Evolutionary conservation across 1,139 yeast genomes (phyloP), one percentile per base, ranked within the genome.

Genomic region (Wickerhamiella infanticola): DNA sequence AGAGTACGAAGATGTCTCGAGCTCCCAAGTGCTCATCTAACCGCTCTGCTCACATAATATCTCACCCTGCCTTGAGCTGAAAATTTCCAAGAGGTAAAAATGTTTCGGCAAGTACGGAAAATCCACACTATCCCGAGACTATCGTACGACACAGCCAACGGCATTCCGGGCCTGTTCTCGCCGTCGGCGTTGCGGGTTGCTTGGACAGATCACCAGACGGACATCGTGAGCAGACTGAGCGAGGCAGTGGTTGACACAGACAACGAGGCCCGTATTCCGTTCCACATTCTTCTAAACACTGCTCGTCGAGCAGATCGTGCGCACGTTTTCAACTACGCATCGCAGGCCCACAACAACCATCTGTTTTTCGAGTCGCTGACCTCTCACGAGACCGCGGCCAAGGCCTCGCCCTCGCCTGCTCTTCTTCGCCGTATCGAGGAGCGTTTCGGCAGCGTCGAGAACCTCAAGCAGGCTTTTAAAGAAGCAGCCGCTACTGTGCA

Each of bases 311-410:
- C 83, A 35, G 75, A 79, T 39, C 75, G 75, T 56, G 81, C 88
- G 39, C 75, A 77, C 48, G 67, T 81, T 11, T 88, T 81, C 70
- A 93, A 86, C 65, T 76, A 72, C 59, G 96, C 98, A 9, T 82
- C 95, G 3, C 95, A 83, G 62, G 80, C 88, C 2, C 94, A 83
- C 66, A 88, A 86, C 66, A 90, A 90, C 67, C 98, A 90, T 65
- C 71, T 90, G 49, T 85, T 82, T 57, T 77, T 86, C 60, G 79
- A 81, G 61, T 82, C 83, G 57, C 70, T 88, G 49, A 51, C 54
- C n/a, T 49, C 50, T 24, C 50, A 56, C 39, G 53, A 50, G 31
- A 44, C 50, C 26, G 37, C 25, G 4, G 27, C 42, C 11, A 25
- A 24, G 11, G n/a, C 41, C 5, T 5, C 35, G 24, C 70, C 72